Base-by-base conservation (phyloP, 495 filamentous ascomycete genomes). In the Neurospora sp. region DNA sequence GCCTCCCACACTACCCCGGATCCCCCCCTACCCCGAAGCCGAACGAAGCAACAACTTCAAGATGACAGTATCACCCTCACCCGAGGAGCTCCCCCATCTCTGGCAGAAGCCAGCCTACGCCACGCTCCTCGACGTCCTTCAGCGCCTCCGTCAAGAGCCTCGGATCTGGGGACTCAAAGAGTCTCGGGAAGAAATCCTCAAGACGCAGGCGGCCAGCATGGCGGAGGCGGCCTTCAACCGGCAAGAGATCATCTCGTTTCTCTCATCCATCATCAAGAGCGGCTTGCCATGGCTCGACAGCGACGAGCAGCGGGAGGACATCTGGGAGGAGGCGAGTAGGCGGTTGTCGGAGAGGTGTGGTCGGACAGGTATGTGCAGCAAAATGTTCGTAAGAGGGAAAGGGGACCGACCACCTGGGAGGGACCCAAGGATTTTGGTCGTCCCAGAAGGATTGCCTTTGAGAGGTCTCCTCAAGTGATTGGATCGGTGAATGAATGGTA, bases 291-390 rank as follows among this genome's bases (percentile, higher is more conserved):
- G 96, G 95, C 85, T 98, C 11, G 80, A 88, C 4, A 87, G 88
- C 38, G 92, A 95, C 41, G 89, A 88, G 37, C 83, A 90, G 73
- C 87, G 87, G 71, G 95, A 97, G 78, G 82, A 84, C 11, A 83
- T 98, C 16, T 96, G 93, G 92, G 90, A 93, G 74, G 82, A 90
- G 62, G 93, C 95, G 5, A 91, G 92, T 74, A 87, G 87, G 72
- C 86, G 96, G 41, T 84, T 98, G 41, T 88, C 91, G 35, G 95
- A 97, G 79, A 87, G 95, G 12, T 96, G 93, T 75, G 96, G 96
- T 3, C 86, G 96, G 71, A 82, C 84, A 70, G 84, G 78, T 81
- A 81, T 35, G 74, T 76, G 49, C 41, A 31, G 37, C 37, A 38
- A 54, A 71, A 23, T 8, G 20, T 16, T 62, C 12, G 23, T 62